phyloP scores from a whole-genome alignment of 805 yeast species.

The Candida incommunis region DNA sequence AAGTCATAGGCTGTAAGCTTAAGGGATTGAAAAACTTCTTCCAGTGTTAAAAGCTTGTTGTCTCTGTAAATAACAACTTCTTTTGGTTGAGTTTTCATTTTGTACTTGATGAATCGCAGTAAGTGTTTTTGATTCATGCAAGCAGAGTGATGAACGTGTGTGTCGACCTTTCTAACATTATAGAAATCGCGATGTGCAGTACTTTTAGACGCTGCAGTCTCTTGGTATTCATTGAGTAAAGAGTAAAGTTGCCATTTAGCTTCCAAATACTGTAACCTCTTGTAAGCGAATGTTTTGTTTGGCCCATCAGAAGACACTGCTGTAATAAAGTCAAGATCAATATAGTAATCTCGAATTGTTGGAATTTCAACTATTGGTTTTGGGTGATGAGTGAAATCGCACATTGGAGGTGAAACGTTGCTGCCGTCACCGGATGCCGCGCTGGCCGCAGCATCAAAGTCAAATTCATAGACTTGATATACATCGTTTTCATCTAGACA shows the following conservation, averaged over 20 bases:
- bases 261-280: slow-evolving; percentile 83
- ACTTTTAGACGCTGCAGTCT: slow-evolving; percentile 73
- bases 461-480: slow-evolving; percentile 41
- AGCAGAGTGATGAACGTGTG: slow-evolving; percentile 98
- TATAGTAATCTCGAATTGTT: slow-evolving; percentile 70
- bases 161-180: slow-evolving; percentile 92
- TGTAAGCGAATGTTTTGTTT: slow-evolving; percentile 87
- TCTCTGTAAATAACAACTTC: slow-evolving; percentile 92
- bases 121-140: slow-evolving; percentile 98
- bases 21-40: slow-evolving; percentile 84
- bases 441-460: slow-evolving; percentile 9
- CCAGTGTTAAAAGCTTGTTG: slow-evolving; percentile 70
- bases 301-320: slow-evolving; percentile 86
- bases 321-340: slow-evolving; percentile 65
- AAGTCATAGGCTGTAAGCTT: slow-evolving; percentile 87
- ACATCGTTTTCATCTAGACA: slow-evolving; percentile 49
- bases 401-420: neutral
- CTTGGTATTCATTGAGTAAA: slow-evolving; percentile 82
- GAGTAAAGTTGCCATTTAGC: slow-evolving; percentile 93
- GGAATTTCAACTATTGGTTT: slow-evolving; percentile 50
- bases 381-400: slow-evolving; percentile 13
- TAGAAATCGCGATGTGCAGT: slow-evolving; percentile 97
- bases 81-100: slow-evolving; percentile 71
- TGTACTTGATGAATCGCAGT: slow-evolving; percentile 85
- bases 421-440: slow-evolving; percentile 7